phyloP scores from a whole-genome alignment of 2,329 filamentous ascomycete genomes.

The Fusarium sp. region DNA sequence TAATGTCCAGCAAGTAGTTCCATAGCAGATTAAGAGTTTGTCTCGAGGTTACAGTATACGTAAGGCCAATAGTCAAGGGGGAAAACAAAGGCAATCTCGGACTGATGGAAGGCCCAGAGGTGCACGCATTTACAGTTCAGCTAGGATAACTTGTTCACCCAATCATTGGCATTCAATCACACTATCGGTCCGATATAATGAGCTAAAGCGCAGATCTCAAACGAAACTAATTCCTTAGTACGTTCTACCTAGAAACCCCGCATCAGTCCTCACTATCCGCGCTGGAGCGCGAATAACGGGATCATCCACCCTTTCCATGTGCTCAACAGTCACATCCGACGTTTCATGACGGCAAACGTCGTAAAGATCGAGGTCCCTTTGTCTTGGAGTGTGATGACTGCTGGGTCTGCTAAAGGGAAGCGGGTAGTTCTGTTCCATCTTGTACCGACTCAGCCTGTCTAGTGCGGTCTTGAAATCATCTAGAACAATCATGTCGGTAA shows the following conservation, averaged over 20 bases:
- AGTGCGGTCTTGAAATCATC: constrained; percentile 75
- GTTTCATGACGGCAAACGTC: not conserved
- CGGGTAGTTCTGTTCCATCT: constrained; percentile 23
- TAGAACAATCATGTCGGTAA: constrained; percentile 74
- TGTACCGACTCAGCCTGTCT: constrained; percentile 47
- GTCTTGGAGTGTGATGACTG: not conserved
- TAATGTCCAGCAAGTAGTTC: too few species aligned
- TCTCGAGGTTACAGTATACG: too few species aligned
- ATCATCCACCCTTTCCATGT: not conserved
- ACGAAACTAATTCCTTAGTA: too few species aligned
- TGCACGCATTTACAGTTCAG: too few species aligned
- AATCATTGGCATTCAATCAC: too few species aligned
- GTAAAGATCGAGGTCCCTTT: not conserved
- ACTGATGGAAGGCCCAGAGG: too few species aligned
- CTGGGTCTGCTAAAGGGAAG: constrained; percentile 25
- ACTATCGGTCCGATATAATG: too few species aligned
- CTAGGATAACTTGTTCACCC: too few species aligned
- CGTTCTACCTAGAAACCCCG: not conserved
- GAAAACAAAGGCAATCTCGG: too few species aligned
- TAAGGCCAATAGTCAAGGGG: too few species aligned
- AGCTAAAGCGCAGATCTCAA: too few species aligned
- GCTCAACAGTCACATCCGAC: not conserved
- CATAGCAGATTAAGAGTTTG: too few species aligned
- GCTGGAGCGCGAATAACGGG: not conserved
- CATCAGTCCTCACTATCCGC: not conserved